Base-by-base conservation (phyloP, 495 filamentous ascomycete species). In the Trichoderma erinaceum region DNA sequence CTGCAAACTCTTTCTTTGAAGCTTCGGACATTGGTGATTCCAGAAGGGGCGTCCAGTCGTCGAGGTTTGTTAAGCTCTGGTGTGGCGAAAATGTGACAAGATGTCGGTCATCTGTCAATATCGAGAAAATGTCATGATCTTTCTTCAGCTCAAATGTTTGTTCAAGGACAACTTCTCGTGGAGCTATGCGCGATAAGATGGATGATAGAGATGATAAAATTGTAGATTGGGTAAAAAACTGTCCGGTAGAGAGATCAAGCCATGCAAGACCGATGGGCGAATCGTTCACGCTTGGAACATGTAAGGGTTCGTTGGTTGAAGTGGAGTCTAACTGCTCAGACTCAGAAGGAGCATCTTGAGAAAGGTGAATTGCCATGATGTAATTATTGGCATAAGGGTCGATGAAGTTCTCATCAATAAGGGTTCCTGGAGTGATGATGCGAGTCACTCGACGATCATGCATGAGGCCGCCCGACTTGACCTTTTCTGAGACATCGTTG, bases 381-480 rank as follows among this genome's bases (percentile, higher is more conserved):
- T 92, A 99, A 74, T 97, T 97, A 75, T 96, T 96, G 70, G 92
- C 87, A 66, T 89, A 92, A 0, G 92, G 89, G 72, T 97, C 90
- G 81, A 98, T 90, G 76, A 97, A 98, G 70, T 93, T 92, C 77
- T 99, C 96, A 75, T 99, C 95, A 71, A 98, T 97, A 56, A 98
- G 78, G 1, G 95, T 99, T 11, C 95, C 95, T 0, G 96, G 93
- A 0, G 95, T 97, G 75, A 99, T 85, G 67, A 97, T 88, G 50
- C 95, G 88, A 52, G 91, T 85, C 18, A 99, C 91, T 69, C 82
- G 87, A 52, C 95, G 88, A 73, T 93, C 91, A 73, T 93, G 96
- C 75, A 91, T 78, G 65, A 96, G 79, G 3, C 91, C 91, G 8
- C 90, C 90, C 15, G 86, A 84, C 68, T 88, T 91, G 52, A 85